Base-by-base conservation (phyloP, 352 stramenopile species). In the Globisporangium polare region DNA sequence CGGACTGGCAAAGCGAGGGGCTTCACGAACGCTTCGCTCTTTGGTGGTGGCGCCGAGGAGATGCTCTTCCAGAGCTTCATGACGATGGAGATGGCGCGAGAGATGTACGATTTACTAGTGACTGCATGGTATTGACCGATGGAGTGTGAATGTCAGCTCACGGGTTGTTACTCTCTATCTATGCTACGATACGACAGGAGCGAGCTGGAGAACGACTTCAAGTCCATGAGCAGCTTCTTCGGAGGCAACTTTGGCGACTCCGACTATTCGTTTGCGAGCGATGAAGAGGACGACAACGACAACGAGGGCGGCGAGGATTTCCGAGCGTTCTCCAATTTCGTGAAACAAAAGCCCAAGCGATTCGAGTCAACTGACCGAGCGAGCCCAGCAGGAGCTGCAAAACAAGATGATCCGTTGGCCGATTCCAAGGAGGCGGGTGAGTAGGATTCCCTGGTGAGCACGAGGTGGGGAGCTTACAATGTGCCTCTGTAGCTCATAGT, bases 141-240 rank as follows among this genome's bases (percentile, higher is more conserved):
- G 15, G 37, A 18, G 10, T 13, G 5, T 43, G 12, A n/a, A 3
- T 13, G 15, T 47, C 24, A 31, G 15, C 15, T 45, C 2, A n/a
- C 33, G 39, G 9, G 9, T 39, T 35, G 24, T 50, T 27, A n/a
- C 9, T 27, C 20, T 50, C 5, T 20, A 33, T 59, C n/a, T n/a
- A n/a, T n/a, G n/a, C n/a, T n/a, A n/a, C n/a, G 2, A 49, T n/a
- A 20, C 8, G 27, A 35, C 55, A 69, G 73, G 51, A 62, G 58
- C n/a, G 65, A 71, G 1, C 55, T 80, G 45, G 77, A 89, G 27
- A 69, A 66, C 9, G 76, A 85, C 10, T 69, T 90, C 22, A 67
- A 74, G 63, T 65, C 73, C 18, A 77, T 88, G 72, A 68, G 70
- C 57, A 70, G 74, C 52, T 68, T 86, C 7, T 75, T 88, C 39